Conservation (phyloP, 192 early-diverging fungal genomes). For the Podochytrium sp. region DNA sequence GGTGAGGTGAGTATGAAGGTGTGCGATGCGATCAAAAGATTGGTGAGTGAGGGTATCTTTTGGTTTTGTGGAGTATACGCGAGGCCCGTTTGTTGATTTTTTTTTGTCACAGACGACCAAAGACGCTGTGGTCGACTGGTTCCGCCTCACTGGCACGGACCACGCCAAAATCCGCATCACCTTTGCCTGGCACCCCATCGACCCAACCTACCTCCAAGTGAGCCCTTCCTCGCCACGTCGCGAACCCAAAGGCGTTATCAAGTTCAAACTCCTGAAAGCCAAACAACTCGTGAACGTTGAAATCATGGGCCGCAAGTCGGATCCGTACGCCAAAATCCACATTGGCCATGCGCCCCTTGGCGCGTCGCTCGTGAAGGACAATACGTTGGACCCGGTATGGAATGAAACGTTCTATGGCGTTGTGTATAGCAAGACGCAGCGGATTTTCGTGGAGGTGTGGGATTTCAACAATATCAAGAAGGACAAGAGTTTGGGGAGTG, state of each 20-base stretch:
- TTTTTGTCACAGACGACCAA: conserved; percentile 28
- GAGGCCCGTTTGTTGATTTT: conserved; percentile 43
- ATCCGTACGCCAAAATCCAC: conserved; percentile 86
- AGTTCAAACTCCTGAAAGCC: conserved; percentile 76
- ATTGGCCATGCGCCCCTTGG: conserved; percentile 65
- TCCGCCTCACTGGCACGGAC: conserved; percentile 51
- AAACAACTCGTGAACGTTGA: conserved; percentile 86
- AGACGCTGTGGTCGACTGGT: conserved; percentile 62
- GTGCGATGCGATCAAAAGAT: conserved; percentile 46
- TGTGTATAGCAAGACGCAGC: conserved; percentile 76
- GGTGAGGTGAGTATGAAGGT: conserved; percentile 49
- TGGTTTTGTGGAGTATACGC: not conserved
- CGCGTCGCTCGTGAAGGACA: conserved; percentile 79
- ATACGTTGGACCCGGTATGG: conserved; percentile 89
- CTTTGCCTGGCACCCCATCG: conserved; percentile 81
- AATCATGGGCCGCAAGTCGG: conserved; percentile 75
- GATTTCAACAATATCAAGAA: conserved; percentile 88
- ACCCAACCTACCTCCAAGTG: conserved; percentile 66
- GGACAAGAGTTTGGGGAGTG: conserved; percentile 83
- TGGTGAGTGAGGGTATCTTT: conserved; percentile 4
- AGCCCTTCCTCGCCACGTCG: conserved; percentile 48
- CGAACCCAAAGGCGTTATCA: conserved; percentile 75
- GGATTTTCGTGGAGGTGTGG: conserved; percentile 76
- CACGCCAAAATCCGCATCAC: conserved; percentile 64
- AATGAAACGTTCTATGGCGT: conserved; percentile 87